phyloP scores from a whole-genome alignment of 495 filamentous ascomycete genomes.

The Penicillium robsamsonii region DNA sequence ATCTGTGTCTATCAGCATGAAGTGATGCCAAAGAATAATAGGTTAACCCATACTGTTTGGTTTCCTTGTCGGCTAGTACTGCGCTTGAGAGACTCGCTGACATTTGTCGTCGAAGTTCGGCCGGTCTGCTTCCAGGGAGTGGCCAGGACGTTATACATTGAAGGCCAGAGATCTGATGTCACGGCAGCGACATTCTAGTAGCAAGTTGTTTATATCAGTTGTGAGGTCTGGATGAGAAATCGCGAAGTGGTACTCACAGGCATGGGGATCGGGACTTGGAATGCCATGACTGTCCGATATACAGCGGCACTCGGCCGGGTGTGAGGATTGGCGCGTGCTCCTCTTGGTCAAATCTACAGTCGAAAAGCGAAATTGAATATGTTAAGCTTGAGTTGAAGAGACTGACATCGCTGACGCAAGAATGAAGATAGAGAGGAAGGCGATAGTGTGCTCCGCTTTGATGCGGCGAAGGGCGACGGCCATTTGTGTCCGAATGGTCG shows the following conservation, averaged over 20 bases:
- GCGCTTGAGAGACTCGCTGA: slow-evolving; percentile 23
- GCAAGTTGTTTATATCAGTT: slow-evolving; percentile 14
- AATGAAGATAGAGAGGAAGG: slow-evolving; percentile 17
- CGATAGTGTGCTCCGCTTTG: slow-evolving; percentile 24
- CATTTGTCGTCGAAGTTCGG: slow-evolving; percentile 15
- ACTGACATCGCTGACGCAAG: slow-evolving; percentile 32
- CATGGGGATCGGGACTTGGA: slow-evolving; percentile 43
- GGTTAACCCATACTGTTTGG: slow-evolving; percentile 20
- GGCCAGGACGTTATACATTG: slow-evolving; percentile 40
- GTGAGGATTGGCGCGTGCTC: slow-evolving; percentile 22
- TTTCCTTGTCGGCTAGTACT: slow-evolving; percentile 15
- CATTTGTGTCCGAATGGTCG: slow-evolving; percentile 20
- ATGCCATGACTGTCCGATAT: slow-evolving; percentile 48
- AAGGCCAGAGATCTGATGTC: slow-evolving; percentile 46
- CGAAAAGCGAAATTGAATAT: slow-evolving; percentile 8
- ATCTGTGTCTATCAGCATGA: slow-evolving; percentile 15
- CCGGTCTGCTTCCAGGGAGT: slow-evolving; percentile 37
- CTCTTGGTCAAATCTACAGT: slow-evolving; percentile 11
- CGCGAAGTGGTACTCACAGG: slow-evolving; percentile 31
- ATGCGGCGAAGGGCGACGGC: slow-evolving; percentile 42
- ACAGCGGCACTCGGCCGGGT: slow-evolving; percentile 45
- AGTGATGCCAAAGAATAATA: not conserved
- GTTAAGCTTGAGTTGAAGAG: slow-evolving; percentile 16
- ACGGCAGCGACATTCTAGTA: slow-evolving; percentile 38
- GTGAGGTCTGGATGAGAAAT: not conserved